Evolutionary conservation across 1,284 basidiomycete species (phyloP), one percentile per base, ranked within the genome.

Genomic region (Pascua guehoae): DNA sequence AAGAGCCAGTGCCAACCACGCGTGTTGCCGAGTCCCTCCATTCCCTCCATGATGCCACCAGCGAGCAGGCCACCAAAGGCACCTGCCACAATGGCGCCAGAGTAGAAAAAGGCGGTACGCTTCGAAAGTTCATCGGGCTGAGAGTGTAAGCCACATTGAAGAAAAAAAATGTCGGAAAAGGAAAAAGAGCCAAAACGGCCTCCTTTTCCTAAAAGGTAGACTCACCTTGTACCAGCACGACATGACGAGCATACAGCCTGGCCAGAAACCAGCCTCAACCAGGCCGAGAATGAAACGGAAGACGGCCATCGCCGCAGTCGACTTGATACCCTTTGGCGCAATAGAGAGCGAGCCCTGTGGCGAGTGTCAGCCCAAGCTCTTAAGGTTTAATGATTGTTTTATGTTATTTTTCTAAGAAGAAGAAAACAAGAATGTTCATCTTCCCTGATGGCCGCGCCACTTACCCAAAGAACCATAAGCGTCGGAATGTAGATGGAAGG

Each of bases 121-220:
- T 64, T 60, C 0, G 68, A 63, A 17, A 75, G 53, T 55, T 75
- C 73, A 43, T 57, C 12, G 10, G 49, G 51, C 51, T 32, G 7
- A 32, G 24, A 32, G 24, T 32, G 24, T 72, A 53, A 32, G 24
- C 76, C 66, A 53, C 70, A 70, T 61, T 61, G 79, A 80, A 78
- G 78, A 79, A 8, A 67, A 73, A 77, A 65, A 78, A 78, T 43
- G 73, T 74, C 62, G 78, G 72, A 49, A 73, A 73, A 16, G 73
- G 71, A 69, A 77, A 76, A 15, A 71, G 66, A 32, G 7, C 24
- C 24, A 3, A 32, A 32, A 32, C 24, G 24, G 24, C 24, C 24
- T 32, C 4, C 24, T 32, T 32, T 32, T 32, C 24, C 24, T 32
- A 3, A 32, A 32, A 32, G 24, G 24, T 32, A 32, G 24, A 32